Percentiles rank a stretch among this genome's conserved stretches.
Evolutionary conservation across 176 grass and related monocot species (phyloP).

Genomic region (Carex pumila): DNA sequence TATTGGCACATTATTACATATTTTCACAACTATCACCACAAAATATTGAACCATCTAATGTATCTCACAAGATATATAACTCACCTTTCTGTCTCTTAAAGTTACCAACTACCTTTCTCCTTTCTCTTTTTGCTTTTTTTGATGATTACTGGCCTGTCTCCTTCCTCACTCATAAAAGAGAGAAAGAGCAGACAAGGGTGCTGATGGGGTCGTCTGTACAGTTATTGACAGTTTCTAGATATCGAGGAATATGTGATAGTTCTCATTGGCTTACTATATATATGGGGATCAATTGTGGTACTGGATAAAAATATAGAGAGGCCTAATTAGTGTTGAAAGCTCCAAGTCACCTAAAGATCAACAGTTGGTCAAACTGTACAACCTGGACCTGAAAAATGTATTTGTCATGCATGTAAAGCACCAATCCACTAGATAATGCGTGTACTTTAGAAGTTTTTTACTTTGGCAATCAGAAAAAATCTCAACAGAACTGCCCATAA

Average conservation of each 20-base stretch:
- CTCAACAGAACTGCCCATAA: too few relatives aligned
- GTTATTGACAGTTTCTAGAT: not conserved
- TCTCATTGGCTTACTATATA: not conserved
- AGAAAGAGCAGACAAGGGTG: not conserved
- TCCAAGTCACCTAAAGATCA: too few relatives aligned
- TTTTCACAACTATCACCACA: not conserved
- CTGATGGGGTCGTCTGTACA: not conserved
- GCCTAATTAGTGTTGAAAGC: too few relatives aligned
- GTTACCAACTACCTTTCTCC: not conserved
- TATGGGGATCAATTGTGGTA: too few relatives aligned
- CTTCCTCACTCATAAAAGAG: not conserved
- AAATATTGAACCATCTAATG: not conserved
- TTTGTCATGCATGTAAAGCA: too few relatives aligned
- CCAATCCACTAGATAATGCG: too few relatives aligned
- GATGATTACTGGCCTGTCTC: not conserved
- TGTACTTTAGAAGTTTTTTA: too few relatives aligned
- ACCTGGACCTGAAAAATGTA: too few relatives aligned
- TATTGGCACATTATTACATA: slow-evolving; percentile 13
- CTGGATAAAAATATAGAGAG: too few relatives aligned
- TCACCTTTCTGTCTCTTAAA: not conserved
- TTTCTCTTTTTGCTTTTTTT: not conserved
- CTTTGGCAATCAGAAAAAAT: too few relatives aligned
- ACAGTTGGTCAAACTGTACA: too few relatives aligned
- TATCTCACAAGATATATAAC: not conserved
- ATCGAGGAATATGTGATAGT: not conserved